Conservation (phyloP, 495 filamentous ascomycete genomes). For the Neurospora sp. region DNA sequence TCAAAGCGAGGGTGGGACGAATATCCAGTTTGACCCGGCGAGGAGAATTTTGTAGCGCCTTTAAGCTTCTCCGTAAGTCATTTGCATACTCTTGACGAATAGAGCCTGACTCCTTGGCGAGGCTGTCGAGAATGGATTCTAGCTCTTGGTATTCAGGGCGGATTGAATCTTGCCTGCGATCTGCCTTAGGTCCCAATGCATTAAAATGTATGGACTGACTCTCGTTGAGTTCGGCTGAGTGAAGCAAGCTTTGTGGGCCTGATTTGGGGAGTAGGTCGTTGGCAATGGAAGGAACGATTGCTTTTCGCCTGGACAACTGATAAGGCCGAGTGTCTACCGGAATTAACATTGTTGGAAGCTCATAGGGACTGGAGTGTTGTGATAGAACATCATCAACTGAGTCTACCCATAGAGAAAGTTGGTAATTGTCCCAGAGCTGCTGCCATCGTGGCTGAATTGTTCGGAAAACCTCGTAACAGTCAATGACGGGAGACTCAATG, state of each 20-base stretch:
- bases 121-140: background rate
- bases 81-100: conserved; percentile 4
- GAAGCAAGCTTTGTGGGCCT: background rate
- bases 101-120: background rate
- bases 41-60: conserved; percentile 8
- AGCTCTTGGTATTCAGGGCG: background rate
- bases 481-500: background rate
- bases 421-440: background rate
- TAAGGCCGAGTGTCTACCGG: background rate
- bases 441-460: background rate
- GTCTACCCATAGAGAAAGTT: background rate
- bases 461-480: background rate
- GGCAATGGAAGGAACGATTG: background rate
- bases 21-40: conserved; percentile 1
- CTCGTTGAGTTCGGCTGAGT: background rate
- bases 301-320: background rate
- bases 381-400: background rate
- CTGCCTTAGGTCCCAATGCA: background rate
- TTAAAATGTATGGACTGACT: background rate
- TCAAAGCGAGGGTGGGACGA: background rate
- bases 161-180: background rate
- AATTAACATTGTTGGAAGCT: background rate
- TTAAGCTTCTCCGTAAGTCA: conserved; percentile 13
- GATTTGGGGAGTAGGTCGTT: background rate
- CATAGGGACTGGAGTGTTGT: background rate